Base-by-base conservation (phyloP, 1,284 basidiomycete genomes). In the Moesziomyces parantarcticus region DNA sequence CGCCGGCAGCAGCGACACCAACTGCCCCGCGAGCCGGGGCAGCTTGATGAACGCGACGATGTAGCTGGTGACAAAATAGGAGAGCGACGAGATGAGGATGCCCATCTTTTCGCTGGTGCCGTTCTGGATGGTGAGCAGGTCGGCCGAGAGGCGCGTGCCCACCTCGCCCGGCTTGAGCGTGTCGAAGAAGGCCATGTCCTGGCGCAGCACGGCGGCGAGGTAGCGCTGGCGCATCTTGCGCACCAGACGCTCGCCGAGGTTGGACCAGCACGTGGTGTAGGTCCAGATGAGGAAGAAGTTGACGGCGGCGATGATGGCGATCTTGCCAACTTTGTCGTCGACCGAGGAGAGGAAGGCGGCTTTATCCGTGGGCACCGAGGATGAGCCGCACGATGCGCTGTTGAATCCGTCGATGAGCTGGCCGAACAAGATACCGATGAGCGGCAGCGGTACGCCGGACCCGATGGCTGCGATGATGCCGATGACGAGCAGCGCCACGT, bases 201-300 rank as follows among this genome's bases (percentile, higher is more conserved):
- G 86, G 8, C 84, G 80, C 2, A 87, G 77, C 10, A 86, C 83
- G 5, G 85, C 79, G 34, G 79, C 77, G 9, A 86, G 83, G 51
- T 86, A 87, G 36, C 78, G 74, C 64, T 86, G 84, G 45, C 86
- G 75, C 67, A 80, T 52, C 43, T 75, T 74, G 44, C 77, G 75
- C 9, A 76, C 77, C 25, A 78, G 50, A 10, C 78, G 69, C 53
- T 80, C 77, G 32, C 78, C 78, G 3, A 78, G 49, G 44, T 69
- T 64, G 32, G 75, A 75, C 78, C 78, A 80, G 59, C 75, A 75
- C 40, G 72, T 69, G 36, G 78, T 77, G 62, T 78, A 80, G 44
- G 70, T 77, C 72, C 73, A 80, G 54, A 80, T 76, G 49, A 80
- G 75, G 36, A 72, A 69, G 64, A 80, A 78, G 62, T 80, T 80